These are phyloP conservation scores for Pseudopyricularia javanii DNA, from an alignment of 2,329 filamentous ascomycete species.

Conservation along the genomic window DNA sequence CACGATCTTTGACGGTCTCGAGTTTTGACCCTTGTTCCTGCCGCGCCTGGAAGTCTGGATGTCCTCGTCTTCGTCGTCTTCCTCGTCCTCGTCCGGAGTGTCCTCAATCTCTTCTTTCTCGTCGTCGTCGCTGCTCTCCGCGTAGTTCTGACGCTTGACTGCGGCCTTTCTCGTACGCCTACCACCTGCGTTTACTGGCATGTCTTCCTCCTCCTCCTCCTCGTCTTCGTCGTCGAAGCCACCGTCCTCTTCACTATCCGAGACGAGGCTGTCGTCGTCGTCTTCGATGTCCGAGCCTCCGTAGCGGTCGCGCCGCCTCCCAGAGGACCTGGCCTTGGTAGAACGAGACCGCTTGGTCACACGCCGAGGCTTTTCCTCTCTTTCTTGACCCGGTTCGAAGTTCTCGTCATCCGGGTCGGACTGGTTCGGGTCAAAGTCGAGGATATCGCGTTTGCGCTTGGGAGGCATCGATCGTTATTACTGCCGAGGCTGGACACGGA, in stretches of 20 bases:
- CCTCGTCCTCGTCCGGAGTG: slow-evolving; percentile 27
- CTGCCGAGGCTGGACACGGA: background rate
- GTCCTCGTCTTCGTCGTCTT: slow-evolving; percentile 25
- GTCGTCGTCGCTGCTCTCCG: slow-evolving; percentile 28
- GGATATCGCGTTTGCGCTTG: slow-evolving; percentile 43
- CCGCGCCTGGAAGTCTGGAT: slow-evolving; percentile 4
- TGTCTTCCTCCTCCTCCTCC: slow-evolving; percentile 21
- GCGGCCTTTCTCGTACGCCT: slow-evolving; percentile 32
- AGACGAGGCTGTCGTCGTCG: slow-evolving; percentile 40
- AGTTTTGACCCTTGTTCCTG: slow-evolving; percentile 13
- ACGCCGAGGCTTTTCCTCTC: slow-evolving; percentile 28
- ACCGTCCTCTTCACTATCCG: slow-evolving; percentile 37
- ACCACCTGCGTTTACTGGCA: slow-evolving; percentile 26
- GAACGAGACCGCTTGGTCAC: slow-evolving; percentile 20
- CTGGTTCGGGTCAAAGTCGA: slow-evolving; percentile 54
- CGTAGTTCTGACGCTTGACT: slow-evolving; percentile 29
- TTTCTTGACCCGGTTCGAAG: slow-evolving; percentile 41
- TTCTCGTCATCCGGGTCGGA: slow-evolving; percentile 56
- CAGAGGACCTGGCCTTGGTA: slow-evolving; percentile 14
- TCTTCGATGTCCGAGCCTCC: slow-evolving; percentile 51
- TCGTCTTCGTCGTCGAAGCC: slow-evolving; percentile 28
- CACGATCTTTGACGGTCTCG: slow-evolving; percentile 13
- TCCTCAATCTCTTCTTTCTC: slow-evolving; percentile 14
- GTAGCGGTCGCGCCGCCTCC: slow-evolving; percentile 31
- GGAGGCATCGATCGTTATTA: slow-evolving; percentile 20